Conservation (phyloP, 2,329 filamentous ascomycete genomes). For the Claviceps purpurea region DNA sequence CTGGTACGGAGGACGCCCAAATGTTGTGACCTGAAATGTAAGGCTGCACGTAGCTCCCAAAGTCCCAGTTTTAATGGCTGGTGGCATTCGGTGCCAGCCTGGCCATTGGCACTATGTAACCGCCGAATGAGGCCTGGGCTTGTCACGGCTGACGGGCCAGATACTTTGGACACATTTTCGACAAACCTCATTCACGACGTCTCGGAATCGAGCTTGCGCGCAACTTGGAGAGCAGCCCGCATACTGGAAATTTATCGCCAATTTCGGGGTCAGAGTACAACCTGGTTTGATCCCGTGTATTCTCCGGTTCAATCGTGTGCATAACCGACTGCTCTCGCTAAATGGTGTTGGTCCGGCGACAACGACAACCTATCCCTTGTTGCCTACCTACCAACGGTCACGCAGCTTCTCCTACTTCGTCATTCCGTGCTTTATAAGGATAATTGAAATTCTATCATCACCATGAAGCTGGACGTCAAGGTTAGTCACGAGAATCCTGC, state of each 20-base stretch:
- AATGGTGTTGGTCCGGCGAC: slow-evolving; percentile 4
- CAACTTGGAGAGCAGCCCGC: slow-evolving; percentile 1
- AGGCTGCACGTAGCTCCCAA: slow-evolving; percentile 1
- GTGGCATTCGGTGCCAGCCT: slow-evolving; percentile 6
- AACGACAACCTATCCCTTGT: background rate
- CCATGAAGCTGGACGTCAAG: slow-evolving; percentile 31
- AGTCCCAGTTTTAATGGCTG: background rate
- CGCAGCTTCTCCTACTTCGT: background rate
- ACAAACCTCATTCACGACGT: slow-evolving; percentile 1
- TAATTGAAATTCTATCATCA: slow-evolving; percentile 8
- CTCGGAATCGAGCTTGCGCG: background rate
- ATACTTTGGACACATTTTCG: slow-evolving; percentile 7
- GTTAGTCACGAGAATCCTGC: slow-evolving; percentile 13
- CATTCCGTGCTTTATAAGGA: background rate
- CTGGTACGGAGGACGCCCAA: background rate
- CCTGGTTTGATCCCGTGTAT: background rate
- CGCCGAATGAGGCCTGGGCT: slow-evolving; percentile 1
- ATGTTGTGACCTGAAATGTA: slow-evolving; percentile 8
- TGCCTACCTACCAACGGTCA: slow-evolving; percentile 2
- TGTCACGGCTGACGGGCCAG: background rate
- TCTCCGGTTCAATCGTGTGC: background rate
- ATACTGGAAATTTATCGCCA: background rate
- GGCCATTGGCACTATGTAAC: slow-evolving; percentile 1
- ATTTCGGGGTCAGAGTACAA: background rate
- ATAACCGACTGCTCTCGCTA: background rate